phyloP scores from a whole-genome alignment of 768 basidiomycete species.

The Psilocybe azurescens region DNA sequence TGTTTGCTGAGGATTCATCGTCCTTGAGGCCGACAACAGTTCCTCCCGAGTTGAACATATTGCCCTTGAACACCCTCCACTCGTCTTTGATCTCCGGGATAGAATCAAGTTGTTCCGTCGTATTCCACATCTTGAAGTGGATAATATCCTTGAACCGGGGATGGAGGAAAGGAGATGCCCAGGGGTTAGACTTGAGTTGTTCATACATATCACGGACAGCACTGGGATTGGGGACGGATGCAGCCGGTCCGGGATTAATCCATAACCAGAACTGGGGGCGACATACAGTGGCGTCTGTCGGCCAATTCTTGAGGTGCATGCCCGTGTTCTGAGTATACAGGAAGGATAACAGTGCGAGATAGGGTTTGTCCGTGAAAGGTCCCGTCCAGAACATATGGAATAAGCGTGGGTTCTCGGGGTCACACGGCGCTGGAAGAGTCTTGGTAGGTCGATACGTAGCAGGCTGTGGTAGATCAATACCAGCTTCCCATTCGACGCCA shows the following conservation, averaged over 20 bases:
- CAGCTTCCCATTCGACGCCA: constrained; percentile 62
- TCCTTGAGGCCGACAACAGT: constrained; percentile 68
- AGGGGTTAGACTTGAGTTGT: constrained; percentile 78
- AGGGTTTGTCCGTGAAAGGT: constrained; percentile 96
- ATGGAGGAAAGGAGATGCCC: constrained; percentile 93
- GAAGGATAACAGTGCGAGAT: constrained; percentile 90
- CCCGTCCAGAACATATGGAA: constrained; percentile 99
- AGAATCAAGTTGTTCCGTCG: constrained; percentile 92
- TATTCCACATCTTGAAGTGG: constrained; percentile 96
- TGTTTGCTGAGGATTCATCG: constrained; percentile 46
- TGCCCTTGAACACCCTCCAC: constrained; percentile 76
- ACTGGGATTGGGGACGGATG: constrained; percentile 77
- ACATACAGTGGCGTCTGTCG: constrained; percentile 57
- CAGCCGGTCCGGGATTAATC: constrained; percentile 95
- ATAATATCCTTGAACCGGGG: constrained; percentile 87
- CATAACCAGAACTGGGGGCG: constrained; percentile 94
- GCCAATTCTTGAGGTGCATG: constrained; percentile 59
- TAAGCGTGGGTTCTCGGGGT: constrained; percentile 75
- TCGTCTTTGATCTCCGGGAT: constrained; percentile 86
- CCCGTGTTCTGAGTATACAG: constrained; percentile 92
- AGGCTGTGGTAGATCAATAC: constrained; percentile 51
- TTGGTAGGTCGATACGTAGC: constrained; percentile 48
- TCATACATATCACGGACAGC: constrained; percentile 85
- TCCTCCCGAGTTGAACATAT: constrained; percentile 88
- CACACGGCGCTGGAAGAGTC: constrained; percentile 59